Conservation (phyloP, 148 eudicot genomes). For the Nyssa sinensis region DNA sequence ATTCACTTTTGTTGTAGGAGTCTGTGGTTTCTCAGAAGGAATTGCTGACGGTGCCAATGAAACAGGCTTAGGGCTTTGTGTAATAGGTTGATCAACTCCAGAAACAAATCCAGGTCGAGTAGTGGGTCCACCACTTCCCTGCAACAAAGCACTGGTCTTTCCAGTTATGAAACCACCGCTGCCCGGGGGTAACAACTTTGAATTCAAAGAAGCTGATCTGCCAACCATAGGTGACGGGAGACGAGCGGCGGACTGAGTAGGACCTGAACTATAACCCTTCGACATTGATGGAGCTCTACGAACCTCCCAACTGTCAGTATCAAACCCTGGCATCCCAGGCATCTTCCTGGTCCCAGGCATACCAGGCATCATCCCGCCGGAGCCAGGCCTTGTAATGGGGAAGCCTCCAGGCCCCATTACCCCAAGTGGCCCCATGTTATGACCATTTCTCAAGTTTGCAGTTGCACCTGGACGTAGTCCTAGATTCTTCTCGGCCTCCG, state of each 20-base stretch:
- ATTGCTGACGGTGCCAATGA: constrained; percentile 9
- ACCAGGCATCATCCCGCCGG: constrained; percentile 87
- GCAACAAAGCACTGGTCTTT: constrained; percentile 59
- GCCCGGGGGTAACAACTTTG: constrained; percentile 60
- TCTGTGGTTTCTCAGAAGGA: constrained; percentile 14
- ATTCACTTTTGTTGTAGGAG: constrained; percentile 25
- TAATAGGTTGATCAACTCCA: constrained; percentile 28
- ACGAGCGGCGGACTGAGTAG: constrained; percentile 31
- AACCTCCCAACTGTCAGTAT: constrained; percentile 71
- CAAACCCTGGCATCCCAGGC: constrained; percentile 58
- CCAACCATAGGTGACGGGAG: constrained; percentile 39
- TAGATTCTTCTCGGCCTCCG: constrained; percentile 65
- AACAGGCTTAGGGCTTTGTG: constrained; percentile 22
- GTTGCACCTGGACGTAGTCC: constrained; percentile 69
- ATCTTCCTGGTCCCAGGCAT: constrained; percentile 57
- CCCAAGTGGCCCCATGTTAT: constrained; percentile 42
- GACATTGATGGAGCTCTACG: constrained; percentile 56
- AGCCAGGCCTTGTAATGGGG: constrained; percentile 54
- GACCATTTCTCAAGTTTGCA: constrained; percentile 52
- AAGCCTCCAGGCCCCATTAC: constrained; percentile 47
- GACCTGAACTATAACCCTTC: constrained; percentile 33
- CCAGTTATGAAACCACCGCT: constrained; percentile 53
- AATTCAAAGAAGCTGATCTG: constrained; percentile 44
- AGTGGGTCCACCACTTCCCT: constrained; percentile 47
- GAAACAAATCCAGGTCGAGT: constrained; percentile 35